A percentile compares a stretch with the other conserved stretches of the same genome.
Evolutionary conservation across 2,329 filamentous ascomycete genomes (phyloP).

Genomic region (Hypoxylon sp.): DNA sequence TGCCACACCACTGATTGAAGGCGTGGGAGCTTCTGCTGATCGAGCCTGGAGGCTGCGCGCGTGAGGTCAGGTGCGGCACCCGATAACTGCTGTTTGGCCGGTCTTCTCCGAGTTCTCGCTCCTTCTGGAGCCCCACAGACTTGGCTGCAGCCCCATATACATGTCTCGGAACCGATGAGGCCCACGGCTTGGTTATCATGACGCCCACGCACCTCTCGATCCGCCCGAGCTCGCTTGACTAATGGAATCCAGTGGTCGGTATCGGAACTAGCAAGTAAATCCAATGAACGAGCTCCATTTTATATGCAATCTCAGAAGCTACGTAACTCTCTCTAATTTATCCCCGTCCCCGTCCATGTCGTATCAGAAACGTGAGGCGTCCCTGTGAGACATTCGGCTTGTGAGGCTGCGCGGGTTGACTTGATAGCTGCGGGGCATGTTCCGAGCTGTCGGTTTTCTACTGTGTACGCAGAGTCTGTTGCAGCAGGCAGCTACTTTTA

Average conservation of each 20-base stretch:
- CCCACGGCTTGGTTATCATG: constrained; percentile 25
- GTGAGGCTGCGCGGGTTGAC: constrained; percentile 19
- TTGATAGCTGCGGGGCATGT: constrained; percentile 17
- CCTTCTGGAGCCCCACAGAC: constrained; percentile 38
- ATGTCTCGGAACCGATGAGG: constrained; percentile 18
- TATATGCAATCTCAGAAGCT: constrained; percentile 6
- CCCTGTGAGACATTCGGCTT: constrained; percentile 14
- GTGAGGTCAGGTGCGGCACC: constrained; percentile 41
- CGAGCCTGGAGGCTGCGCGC: constrained; percentile 19
- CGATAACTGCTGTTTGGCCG: constrained; percentile 43
- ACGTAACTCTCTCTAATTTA: constrained; percentile 5
- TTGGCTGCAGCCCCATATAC: constrained; percentile 39
- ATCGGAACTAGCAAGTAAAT: constrained; percentile 24
- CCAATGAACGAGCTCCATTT: constrained; percentile 29
- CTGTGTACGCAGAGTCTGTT: constrained; percentile 11
- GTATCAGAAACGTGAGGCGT: constrained; percentile 16
- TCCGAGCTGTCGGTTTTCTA: constrained; percentile 25
- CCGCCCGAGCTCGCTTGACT: constrained; percentile 31
- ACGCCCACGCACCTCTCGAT: constrained; percentile 20
- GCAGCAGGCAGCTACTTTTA: not conserved
- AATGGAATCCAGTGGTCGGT: constrained; percentile 37
- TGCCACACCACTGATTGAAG: constrained; percentile 27
- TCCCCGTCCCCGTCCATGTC: not conserved
- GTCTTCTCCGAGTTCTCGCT: constrained; percentile 33
- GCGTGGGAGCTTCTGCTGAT: constrained; percentile 36